Percentiles rank a stretch among this genome's conserved stretches.
Conservation (phyloP, 2,329 filamentous ascomycete species). For the Fusarium sp. region DNA sequence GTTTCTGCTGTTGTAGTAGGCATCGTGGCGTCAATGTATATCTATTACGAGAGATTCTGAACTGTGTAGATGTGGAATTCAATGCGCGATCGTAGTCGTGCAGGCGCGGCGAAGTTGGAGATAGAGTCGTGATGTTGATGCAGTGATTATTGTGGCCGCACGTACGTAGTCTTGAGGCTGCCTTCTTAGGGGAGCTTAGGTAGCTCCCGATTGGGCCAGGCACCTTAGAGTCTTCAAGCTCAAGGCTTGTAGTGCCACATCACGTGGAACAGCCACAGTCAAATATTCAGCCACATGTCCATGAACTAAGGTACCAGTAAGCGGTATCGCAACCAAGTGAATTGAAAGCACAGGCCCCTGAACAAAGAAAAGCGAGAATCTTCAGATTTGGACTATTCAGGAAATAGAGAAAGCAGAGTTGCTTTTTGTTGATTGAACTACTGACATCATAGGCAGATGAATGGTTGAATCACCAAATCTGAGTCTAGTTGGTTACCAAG, state of each 20-base stretch:
- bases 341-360: neutral
- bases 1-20: slow-evolving; percentile 97
- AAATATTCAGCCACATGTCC: slow-evolving; percentile 10
- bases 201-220: slow-evolving; percentile 43
- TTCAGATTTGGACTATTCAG: neutral
- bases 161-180: slow-evolving; percentile 46
- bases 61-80: slow-evolving; percentile 7
- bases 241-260: slow-evolving; percentile 25
- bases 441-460: slow-evolving; percentile 22
- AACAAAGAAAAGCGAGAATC: neutral
- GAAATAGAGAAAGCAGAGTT: slow-evolving; percentile 2
- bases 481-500: neutral
- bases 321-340: neutral
- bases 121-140: slow-evolving; percentile 32
- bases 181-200: slow-evolving; percentile 44
- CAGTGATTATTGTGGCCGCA: slow-evolving; percentile 35
- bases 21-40: slow-evolving; percentile 65
- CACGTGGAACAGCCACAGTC: slow-evolving; percentile 28
- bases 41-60: slow-evolving; percentile 22
- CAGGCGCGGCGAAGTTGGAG: slow-evolving; percentile 21
- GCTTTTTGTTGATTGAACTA: neutral
- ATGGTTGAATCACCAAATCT: neutral
- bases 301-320: neutral
- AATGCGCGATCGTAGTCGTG: slow-evolving; percentile 31
- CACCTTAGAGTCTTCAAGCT: slow-evolving; percentile 22